Conservation (phyloP, 2,329 filamentous ascomycete species). For the Aspergillus puulaauensis region DNA sequence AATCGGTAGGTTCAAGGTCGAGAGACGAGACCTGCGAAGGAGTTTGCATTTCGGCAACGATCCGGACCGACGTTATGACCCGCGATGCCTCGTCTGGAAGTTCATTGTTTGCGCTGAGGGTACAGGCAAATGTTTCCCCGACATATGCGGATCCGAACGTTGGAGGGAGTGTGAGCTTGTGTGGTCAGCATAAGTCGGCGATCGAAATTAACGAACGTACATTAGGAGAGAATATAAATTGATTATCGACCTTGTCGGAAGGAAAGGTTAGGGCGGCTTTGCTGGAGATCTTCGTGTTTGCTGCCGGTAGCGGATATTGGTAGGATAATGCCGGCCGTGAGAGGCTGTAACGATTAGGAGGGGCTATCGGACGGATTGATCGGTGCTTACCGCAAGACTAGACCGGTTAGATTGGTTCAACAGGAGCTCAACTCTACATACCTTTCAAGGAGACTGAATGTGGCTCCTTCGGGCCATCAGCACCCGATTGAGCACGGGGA, state of each 20-base stretch:
- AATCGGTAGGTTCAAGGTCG: conserved; percentile 53
- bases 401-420: conserved; percentile 20
- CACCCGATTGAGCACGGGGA: conserved; percentile 41
- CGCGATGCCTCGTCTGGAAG: conserved; percentile 43
- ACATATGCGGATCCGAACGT: conserved; percentile 95
- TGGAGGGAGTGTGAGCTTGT: conserved; percentile 74
- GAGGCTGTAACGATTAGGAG: conserved; percentile 55
- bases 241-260: conserved; percentile 46
- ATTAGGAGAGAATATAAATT: conserved; percentile 59
- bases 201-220: conserved; percentile 27
- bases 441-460: conserved; percentile 77
- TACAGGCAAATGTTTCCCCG: conserved; percentile 92
- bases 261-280: conserved; percentile 76
- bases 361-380: neutral
- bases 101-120: conserved; percentile 94
- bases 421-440: conserved; percentile 22
- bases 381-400: conserved; percentile 40
- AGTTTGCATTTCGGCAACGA: conserved; percentile 94
- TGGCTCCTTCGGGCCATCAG: conserved; percentile 63
- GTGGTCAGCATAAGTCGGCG: conserved; percentile 13
- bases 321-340: conserved; percentile 63
- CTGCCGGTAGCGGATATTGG: conserved; percentile 45
- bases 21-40: conserved; percentile 71
- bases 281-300: conserved; percentile 52
- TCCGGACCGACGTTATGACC: conserved; percentile 71